Percentiles rank a stretch among this genome's conserved stretches.
Conservation (phyloP, 1,284 basidiomycete species). For the Trametes versicolor region DNA sequence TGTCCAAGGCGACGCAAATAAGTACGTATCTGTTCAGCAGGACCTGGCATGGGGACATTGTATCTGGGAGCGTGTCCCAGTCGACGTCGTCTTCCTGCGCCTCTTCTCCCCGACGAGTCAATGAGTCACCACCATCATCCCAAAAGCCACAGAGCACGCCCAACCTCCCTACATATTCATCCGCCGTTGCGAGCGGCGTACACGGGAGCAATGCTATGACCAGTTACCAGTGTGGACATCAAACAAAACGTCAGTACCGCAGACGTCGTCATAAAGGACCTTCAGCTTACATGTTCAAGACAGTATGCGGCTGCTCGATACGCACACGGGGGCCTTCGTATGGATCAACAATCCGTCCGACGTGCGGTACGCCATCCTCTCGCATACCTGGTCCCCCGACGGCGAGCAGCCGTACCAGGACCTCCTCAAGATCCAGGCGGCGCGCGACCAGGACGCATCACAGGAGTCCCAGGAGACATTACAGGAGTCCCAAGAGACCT, state of each 20-base stretch:
- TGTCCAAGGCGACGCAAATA: not conserved
- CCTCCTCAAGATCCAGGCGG: conserved; percentile 9
- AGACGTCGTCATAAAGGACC: not conserved
- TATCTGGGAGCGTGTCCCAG: too few species aligned
- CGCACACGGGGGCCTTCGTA: conserved; percentile 13
- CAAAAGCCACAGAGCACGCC: not conserved
- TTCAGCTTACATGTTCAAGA: not conserved
- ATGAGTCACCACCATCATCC: not conserved
- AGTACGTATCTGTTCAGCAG: not conserved
- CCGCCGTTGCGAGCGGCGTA: too few species aligned
- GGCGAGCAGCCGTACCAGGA: conserved; percentile 13
- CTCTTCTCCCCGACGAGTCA: too few species aligned
- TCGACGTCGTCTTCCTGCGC: too few species aligned
- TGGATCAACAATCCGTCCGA: conserved; percentile 11
- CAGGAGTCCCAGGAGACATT: too few species aligned
- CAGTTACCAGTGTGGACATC: not conserved
- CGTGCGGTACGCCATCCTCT: conserved; percentile 21
- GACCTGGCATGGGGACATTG: not conserved
- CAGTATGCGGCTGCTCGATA: conserved; percentile 19
- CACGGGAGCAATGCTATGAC: not conserved
- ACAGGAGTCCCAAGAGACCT: too few species aligned
- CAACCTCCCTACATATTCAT: too few species aligned
- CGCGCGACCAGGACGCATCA: not conserved
- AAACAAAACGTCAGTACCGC: not conserved
- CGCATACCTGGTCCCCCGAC: conserved; percentile 16